phyloP scores from a whole-genome alignment of 768 basidiomycete species.

The Imleria badia region DNA sequence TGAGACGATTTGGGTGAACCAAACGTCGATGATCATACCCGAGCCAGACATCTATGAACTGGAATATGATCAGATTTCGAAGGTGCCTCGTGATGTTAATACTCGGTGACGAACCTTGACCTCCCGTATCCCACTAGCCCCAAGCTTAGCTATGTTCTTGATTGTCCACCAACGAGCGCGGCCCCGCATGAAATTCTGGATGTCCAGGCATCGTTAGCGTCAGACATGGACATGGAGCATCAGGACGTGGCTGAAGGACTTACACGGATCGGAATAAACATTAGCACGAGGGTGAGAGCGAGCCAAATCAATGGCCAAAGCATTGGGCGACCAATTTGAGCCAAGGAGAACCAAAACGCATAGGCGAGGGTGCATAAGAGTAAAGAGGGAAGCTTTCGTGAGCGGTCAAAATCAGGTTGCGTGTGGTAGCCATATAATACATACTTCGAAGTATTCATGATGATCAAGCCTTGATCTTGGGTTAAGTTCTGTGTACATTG shows the following conservation, averaged over 20 bases:
- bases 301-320: slow-evolving; percentile 87
- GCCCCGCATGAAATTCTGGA: slow-evolving; percentile 41
- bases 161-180: slow-evolving; percentile 74
- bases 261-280: slow-evolving; percentile 78
- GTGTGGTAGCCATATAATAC: slow-evolving; percentile 10
- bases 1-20: slow-evolving; percentile 3
- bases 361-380: slow-evolving; percentile 71
- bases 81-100: neutral
- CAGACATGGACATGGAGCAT: neutral
- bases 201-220: slow-evolving; percentile 31
- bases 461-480: slow-evolving; percentile 70
- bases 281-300: slow-evolving; percentile 50
- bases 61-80: slow-evolving; percentile 3
- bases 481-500: slow-evolving; percentile 55
- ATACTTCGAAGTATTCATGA: slow-evolving; percentile 72
- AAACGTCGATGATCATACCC: slow-evolving; percentile 48
- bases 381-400: slow-evolving; percentile 69
- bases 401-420: neutral
- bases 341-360: slow-evolving; percentile 84
- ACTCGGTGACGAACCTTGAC: slow-evolving; percentile 61
- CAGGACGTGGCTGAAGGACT: neutral
- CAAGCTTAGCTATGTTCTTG: slow-evolving; percentile 56
- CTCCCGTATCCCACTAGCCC: slow-evolving; percentile 62
- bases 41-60: slow-evolving; percentile 91
- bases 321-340: slow-evolving; percentile 64